Percentiles rank a stretch among this genome's conserved stretches.
phyloP scores from a whole-genome alignment of 768 basidiomycete genomes.

The Boletales sp. region DNA sequence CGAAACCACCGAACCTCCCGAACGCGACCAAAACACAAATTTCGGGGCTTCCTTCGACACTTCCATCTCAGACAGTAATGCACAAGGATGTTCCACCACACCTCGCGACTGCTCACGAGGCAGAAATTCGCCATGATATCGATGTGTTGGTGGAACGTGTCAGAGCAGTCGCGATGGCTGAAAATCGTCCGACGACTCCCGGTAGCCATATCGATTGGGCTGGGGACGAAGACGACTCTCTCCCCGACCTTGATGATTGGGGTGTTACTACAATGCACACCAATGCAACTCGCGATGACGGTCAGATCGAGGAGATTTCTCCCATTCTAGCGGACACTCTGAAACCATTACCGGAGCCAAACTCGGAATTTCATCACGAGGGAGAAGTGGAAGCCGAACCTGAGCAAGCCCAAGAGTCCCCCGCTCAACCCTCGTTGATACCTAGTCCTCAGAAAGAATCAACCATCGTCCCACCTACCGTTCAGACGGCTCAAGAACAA shows the following conservation, averaged over 20 bases:
- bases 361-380: constrained; percentile 20
- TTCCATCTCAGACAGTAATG: constrained; percentile 26
- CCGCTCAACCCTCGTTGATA: constrained; percentile 5
- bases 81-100: constrained; percentile 63
- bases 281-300: constrained; percentile 22
- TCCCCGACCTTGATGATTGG: constrained; percentile 87
- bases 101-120: constrained; percentile 34
- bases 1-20: constrained; percentile 13
- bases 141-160: constrained; percentile 78
- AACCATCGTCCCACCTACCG: background rate
- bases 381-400: constrained; percentile 19
- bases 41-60: constrained; percentile 21
- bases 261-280: constrained; percentile 51
- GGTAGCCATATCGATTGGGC: constrained; percentile 89
- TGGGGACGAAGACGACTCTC: constrained; percentile 74
- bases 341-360: constrained; percentile 53
- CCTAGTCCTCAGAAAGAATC: constrained; percentile 6
- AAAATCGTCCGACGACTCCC: constrained; percentile 62
- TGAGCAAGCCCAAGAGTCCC: constrained; percentile 4
- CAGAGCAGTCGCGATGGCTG: constrained; percentile 67
- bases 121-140: constrained; percentile 59
- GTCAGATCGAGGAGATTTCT: constrained; percentile 48
- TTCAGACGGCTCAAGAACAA: constrained; percentile 15
- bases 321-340: constrained; percentile 66
- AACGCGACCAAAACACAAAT: constrained; percentile 34